Percentiles rank a stretch among this genome's conserved stretches.
These are phyloP conservation scores for Parafenestella ontariensis DNA, from an alignment of 2,329 filamentous ascomycete genomes.

Conservation along the genomic window DNA sequence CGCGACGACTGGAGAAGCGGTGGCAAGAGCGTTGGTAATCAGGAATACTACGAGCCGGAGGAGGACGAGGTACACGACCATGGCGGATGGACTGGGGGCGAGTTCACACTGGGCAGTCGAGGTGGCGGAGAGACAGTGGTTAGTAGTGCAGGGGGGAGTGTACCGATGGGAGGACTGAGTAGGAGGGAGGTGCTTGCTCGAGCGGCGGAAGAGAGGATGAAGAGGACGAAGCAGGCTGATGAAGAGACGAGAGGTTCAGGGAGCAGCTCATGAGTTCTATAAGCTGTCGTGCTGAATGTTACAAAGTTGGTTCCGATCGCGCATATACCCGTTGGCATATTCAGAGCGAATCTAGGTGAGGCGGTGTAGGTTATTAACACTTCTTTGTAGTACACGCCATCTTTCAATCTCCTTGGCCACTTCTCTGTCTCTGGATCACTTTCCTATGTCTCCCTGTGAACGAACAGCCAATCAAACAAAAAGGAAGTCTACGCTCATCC, in stretches of 20 bases:
- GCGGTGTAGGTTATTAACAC: not conserved
- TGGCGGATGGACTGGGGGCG: conserved; percentile 55
- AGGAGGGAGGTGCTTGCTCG: conserved; percentile 77
- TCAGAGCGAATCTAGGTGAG: not conserved
- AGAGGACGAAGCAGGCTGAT: conserved; percentile 57
- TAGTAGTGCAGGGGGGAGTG: conserved; percentile 31
- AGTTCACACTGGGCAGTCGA: conserved; percentile 46
- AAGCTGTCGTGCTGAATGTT: not conserved
- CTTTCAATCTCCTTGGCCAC: not conserved
- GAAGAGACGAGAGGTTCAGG: conserved; percentile 37
- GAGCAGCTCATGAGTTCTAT: conserved; percentile 8
- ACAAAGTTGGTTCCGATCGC: not conserved
- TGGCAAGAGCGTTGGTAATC: conserved; percentile 56
- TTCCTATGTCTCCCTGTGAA: no score
- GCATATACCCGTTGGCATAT: not conserved
- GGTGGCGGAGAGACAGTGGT: conserved; percentile 23
- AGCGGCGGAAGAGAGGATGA: conserved; percentile 72
- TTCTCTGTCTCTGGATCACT: not conserved
- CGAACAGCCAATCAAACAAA: not conserved
- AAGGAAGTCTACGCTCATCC: not conserved
- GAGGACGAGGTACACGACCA: conserved; percentile 45
- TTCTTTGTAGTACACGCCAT: not conserved
- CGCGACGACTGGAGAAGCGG: conserved; percentile 77
- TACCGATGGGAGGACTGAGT: conserved; percentile 60
- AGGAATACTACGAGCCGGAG: conserved; percentile 43